Conservation (phyloP, 78 protist genomes). For the Acrasis kona region DNA sequence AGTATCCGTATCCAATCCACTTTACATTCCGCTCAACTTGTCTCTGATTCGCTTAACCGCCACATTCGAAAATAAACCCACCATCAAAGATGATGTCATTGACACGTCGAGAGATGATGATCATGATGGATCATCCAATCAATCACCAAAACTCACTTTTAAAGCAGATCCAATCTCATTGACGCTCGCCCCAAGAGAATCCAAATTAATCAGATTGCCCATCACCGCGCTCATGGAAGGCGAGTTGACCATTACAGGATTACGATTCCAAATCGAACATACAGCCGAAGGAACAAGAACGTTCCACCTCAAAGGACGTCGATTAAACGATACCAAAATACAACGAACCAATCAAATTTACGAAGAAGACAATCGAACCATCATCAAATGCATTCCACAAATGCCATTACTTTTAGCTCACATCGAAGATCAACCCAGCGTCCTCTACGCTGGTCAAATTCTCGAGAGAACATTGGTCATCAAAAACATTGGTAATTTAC, state of each 20-base stretch:
- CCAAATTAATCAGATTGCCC: not conserved
- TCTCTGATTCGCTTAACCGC: no score
- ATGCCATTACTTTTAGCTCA: no score
- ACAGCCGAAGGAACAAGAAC: not conserved
- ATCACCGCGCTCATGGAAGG: not conserved
- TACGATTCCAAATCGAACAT: not conserved
- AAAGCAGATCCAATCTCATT: no score
- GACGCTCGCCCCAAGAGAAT: not conserved
- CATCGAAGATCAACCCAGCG: not conserved
- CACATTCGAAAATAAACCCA: no score
- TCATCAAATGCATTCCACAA: not conserved
- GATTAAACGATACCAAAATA: not conserved
- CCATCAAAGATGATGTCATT: no score
- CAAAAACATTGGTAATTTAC: not conserved
- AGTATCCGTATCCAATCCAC: not conserved
- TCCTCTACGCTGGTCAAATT: not conserved
- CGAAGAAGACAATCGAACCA: not conserved
- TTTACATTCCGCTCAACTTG: no score
- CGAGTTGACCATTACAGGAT: not conserved
- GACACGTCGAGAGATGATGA: no score
- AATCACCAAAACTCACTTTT: no score
- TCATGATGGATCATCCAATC: no score
- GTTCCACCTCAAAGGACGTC: not conserved
- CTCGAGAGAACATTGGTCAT: not conserved
- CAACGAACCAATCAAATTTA: not conserved